A percentile compares a stretch with the other conserved stretches of the same genome.
These are phyloP conservation scores for Chaetomium strumarium DNA, from an alignment of 2,329 filamentous ascomycete genomes.

Conservation along the genomic window DNA sequence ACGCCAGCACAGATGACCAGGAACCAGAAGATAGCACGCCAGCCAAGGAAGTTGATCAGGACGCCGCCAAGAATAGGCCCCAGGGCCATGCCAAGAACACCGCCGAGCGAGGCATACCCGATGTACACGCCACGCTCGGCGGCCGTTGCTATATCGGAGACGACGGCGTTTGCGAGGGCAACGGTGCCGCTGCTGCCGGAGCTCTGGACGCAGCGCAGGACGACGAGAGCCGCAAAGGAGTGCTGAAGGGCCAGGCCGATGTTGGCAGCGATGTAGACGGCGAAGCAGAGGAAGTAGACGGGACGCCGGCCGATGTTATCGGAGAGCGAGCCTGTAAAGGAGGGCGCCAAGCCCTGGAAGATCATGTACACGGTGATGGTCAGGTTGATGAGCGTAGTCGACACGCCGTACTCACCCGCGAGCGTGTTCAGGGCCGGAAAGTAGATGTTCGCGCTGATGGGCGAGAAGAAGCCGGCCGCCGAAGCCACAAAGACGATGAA, in stretches of 20 bases:
- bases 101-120: constrained; percentile 45
- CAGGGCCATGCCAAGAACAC: constrained; percentile 37
- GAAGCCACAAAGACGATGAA: constrained; percentile 6
- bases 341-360: constrained; percentile 9
- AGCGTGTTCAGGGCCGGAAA: constrained; percentile 10
- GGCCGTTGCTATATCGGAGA: constrained; percentile 58
- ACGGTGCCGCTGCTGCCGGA: constrained; percentile 55
- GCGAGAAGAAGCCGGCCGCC: constrained; percentile 3
- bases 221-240: constrained; percentile 35
- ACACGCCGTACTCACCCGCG: constrained; percentile 1
- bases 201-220: constrained; percentile 52
- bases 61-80: constrained; percentile 47
- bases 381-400: constrained; percentile 6
- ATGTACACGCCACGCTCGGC: constrained; percentile 57
- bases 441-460: constrained; percentile 11
- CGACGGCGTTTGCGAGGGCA: constrained; percentile 51
- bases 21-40: constrained; percentile 50
- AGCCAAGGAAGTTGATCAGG: constrained; percentile 42
- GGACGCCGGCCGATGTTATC: constrained; percentile 8
- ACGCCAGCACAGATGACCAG: constrained; percentile 35
- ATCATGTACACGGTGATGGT: constrained; percentile 13
- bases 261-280: constrained; percentile 10
- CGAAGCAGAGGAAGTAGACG: constrained; percentile 7
- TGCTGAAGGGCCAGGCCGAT: constrained; percentile 7
- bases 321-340: constrained; percentile 7